Conservation (phyloP, 345 rosid genomes). For the Cardamine occulta region DNA sequence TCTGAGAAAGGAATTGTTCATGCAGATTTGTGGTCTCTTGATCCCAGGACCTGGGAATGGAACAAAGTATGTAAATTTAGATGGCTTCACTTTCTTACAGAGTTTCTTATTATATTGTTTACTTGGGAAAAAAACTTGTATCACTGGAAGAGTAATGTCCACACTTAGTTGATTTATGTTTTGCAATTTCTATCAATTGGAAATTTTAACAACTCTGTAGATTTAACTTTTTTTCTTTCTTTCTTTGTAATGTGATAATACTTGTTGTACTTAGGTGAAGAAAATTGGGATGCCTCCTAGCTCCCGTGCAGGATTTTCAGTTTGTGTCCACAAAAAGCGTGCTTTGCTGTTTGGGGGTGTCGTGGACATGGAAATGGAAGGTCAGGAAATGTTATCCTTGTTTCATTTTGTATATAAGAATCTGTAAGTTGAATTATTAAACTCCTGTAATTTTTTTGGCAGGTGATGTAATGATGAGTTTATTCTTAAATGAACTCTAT, state of each 20-base stretch:
- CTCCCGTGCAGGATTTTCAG: conserved; percentile 90
- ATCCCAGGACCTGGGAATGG: conserved; percentile 99
- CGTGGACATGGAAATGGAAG: conserved; percentile 95
- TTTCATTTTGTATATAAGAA: conserved; percentile 2
- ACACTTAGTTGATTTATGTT: neutral
- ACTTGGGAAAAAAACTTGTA: neutral
- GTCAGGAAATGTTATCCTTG: conserved; percentile 39
- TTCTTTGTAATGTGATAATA: conserved; percentile 12
- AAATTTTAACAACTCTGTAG: neutral
- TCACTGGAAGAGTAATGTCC: neutral
- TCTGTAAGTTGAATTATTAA: conserved; percentile 1
- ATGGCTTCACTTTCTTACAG: neutral
- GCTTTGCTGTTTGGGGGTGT: conserved; percentile 96
- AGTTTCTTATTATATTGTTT: neutral
- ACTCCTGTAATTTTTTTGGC: conserved; percentile 33
- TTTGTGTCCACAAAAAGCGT: conserved; percentile 95
- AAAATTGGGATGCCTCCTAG: conserved; percentile 97
- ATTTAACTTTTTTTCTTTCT: neutral
- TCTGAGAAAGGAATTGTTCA: conserved; percentile 94
- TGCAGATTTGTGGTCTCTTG: conserved; percentile 95
- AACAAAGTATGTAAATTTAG: conserved; percentile 66
- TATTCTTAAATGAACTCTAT: conserved; percentile 93
- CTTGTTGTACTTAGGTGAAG: conserved; percentile 61
- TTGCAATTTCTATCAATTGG: neutral
- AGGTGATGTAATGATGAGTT: conserved; percentile 96